These are phyloP conservation scores for Cochlearia excelsa DNA, from an alignment of 345 rosid genomes.

Conservation along the genomic window DNA sequence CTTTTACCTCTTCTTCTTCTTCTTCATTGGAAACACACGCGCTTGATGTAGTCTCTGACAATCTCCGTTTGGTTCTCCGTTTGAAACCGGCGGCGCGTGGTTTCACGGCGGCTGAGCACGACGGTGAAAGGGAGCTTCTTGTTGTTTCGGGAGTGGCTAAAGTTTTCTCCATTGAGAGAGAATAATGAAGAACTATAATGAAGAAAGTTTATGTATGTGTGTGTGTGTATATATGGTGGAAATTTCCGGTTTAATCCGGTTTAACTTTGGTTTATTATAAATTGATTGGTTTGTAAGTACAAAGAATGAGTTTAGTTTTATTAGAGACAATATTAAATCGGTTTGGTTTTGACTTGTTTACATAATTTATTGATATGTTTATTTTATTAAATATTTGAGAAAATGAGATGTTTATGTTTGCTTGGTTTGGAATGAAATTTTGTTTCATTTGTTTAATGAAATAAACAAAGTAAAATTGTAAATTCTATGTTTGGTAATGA, in stretches of 20 bases:
- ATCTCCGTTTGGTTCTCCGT: constrained; percentile 34
- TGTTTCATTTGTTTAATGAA: too few species aligned
- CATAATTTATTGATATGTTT: too few species aligned
- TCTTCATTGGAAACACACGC: constrained; percentile 9
- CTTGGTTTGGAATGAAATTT: too few species aligned
- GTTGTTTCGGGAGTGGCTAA: constrained; percentile 25
- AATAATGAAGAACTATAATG: constrained; percentile 23
- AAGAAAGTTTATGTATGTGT: constrained; percentile 15
- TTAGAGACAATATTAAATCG: neutral
- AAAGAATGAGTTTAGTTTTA: too few species aligned
- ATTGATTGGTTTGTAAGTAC: neutral
- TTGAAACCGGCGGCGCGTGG: constrained; percentile 31
- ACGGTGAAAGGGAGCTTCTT: constrained; percentile 22
- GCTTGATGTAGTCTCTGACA: constrained; percentile 28
- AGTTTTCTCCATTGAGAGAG: constrained; percentile 41
- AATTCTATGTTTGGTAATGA: constrained; percentile 11
- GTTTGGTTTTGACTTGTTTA: constrained; percentile 1
- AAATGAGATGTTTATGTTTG: too few species aligned
- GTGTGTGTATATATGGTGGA: constrained; percentile 9
- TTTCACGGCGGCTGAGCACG: constrained; percentile 21
- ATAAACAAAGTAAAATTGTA: neutral
- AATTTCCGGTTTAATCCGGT: too few species aligned
- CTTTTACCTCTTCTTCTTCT: constrained; percentile 39
- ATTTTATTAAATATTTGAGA: too few species aligned
- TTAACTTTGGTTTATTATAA: constrained; percentile 12